These are phyloP conservation scores for Termitomyces sp. DNA, from an alignment of 768 basidiomycete genomes.

Conservation along the genomic window DNA sequence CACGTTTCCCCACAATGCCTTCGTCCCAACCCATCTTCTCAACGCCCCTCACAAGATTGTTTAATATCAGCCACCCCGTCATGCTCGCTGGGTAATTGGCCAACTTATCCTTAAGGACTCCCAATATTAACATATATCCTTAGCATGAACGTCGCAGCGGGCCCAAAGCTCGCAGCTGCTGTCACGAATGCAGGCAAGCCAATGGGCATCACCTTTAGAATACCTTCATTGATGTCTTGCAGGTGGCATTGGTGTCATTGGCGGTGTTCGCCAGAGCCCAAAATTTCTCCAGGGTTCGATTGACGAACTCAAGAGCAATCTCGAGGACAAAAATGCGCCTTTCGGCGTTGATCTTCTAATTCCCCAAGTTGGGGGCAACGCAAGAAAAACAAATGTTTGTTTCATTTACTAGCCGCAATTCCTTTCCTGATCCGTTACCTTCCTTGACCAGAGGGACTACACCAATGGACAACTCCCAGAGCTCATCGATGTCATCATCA, in stretches of 20 bases:
- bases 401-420: constrained; percentile 2
- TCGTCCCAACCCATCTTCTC: constrained; percentile 59
- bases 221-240: neutral
- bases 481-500: constrained; percentile 74
- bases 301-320: constrained; percentile 64
- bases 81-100: constrained; percentile 62
- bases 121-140: neutral
- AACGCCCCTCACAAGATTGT: constrained; percentile 70
- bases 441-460: constrained; percentile 43
- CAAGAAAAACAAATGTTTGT: constrained; percentile 72
- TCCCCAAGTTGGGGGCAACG: constrained; percentile 76
- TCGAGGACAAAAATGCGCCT: constrained; percentile 71
- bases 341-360: constrained; percentile 82
- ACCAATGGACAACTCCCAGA: constrained; percentile 73
- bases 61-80: constrained; percentile 77
- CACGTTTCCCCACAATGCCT: constrained; percentile 42
- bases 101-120: constrained; percentile 3
- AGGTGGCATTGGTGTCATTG: constrained; percentile 85
- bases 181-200: constrained; percentile 80
- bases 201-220: neutral
- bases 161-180: constrained; percentile 77
- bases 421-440: neutral
- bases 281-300: constrained; percentile 63
- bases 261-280: constrained; percentile 70
- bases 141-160: constrained; percentile 85